Conservation (phyloP, 306 rosid genomes). For the Sesbania bispinosa region DNA sequence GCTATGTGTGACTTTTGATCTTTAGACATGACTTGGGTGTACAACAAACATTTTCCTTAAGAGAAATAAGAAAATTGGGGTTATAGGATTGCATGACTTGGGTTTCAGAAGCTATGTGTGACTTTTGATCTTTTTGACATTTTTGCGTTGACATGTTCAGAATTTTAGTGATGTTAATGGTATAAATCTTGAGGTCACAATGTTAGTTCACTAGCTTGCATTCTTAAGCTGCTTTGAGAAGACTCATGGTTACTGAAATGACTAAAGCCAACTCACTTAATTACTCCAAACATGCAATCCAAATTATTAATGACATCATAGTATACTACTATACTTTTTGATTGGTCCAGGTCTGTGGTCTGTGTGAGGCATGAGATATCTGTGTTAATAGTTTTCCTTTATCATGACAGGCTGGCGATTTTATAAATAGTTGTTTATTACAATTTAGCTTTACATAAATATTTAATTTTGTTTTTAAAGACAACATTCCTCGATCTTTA, state of each 20-base stretch:
- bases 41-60: too few relatives aligned
- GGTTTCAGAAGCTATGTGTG: neutral
- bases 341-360: neutral
- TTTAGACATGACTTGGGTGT: too few relatives aligned
- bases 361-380: neutral
- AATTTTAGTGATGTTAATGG: neutral
- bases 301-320: conserved; percentile 8
- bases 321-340: conserved; percentile 2
- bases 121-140: neutral
- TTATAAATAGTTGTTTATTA: neutral
- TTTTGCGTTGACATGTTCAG: neutral
- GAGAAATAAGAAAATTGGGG: neutral
- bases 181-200: neutral
- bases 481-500: neutral
- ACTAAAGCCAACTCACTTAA: neutral
- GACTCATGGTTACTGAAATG: conserved; percentile 18
- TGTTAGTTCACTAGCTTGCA: neutral
- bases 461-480: neutral
- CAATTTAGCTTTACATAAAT: neutral
- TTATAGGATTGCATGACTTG: neutral
- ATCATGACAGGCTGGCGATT: conserved; percentile 10
- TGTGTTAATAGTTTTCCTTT: neutral
- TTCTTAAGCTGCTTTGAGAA: conserved; percentile 10
- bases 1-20: too few relatives aligned
- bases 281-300: conserved; percentile 7